Percentiles rank a stretch among this genome's conserved stretches.
Conservation (phyloP, 768 basidiomycete genomes). For the Sarcodon sp. region DNA sequence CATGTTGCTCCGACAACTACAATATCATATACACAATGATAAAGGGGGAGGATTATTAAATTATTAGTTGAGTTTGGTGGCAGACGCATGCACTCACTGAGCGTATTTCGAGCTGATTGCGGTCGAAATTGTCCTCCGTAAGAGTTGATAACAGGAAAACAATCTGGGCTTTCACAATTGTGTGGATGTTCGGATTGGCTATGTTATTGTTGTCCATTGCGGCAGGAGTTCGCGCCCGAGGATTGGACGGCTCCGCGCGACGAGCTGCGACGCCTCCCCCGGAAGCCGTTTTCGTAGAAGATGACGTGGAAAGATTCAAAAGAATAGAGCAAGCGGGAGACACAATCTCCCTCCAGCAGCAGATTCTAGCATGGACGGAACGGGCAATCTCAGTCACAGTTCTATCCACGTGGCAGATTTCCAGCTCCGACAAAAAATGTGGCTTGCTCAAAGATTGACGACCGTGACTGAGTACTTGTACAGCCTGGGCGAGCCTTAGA, state of each 20-base stretch:
- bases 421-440: no score
- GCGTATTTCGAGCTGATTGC: slow-evolving; percentile 89
- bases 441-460: no score
- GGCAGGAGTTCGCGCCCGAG: slow-evolving; percentile 44
- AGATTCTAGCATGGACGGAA: no score
- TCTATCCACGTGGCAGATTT: no score
- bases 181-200: slow-evolving; percentile 77
- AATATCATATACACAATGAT: slow-evolving; percentile 5
- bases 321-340: no score
- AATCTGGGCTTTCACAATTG: slow-evolving; percentile 94
- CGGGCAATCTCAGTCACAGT: no score
- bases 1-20: slow-evolving; percentile 94
- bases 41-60: not conserved
- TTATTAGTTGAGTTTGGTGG: not conserved
- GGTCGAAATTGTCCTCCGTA: slow-evolving; percentile 93
- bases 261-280: slow-evolving; percentile 21
- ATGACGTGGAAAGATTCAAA: slow-evolving; percentile 5
- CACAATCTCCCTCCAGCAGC: no score
- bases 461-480: no score
- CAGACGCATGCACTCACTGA: slow-evolving; percentile 45
- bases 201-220: slow-evolving; percentile 56
- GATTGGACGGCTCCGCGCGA: slow-evolving; percentile 21
- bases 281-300: slow-evolving; percentile 21
- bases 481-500: no score
- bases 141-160: slow-evolving; percentile 94